Evolutionary conservation across 2,329 filamentous ascomycete species (phyloP).

Genomic region (Apiospora saccharicola): DNA sequence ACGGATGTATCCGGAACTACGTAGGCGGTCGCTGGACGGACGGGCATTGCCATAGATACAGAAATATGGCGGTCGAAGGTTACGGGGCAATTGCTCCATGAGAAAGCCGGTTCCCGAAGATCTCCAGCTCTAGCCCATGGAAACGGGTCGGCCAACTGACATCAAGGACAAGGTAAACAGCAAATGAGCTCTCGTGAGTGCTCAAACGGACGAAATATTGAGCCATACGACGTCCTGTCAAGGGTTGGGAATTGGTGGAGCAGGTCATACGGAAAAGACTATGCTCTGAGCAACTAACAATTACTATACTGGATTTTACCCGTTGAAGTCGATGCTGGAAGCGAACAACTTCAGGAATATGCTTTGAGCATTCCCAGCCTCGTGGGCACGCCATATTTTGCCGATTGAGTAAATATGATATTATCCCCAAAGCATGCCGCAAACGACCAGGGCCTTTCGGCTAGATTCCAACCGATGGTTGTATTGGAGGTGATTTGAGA

Average conservation of each 20-base stretch:
- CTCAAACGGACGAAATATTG: not conserved
- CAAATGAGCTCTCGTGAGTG: not conserved
- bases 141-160: not conserved
- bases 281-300: not conserved
- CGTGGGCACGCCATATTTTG: not conserved
- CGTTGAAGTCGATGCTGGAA: not conserved
- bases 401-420: not conserved
- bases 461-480: not conserved
- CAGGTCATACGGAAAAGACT: not conserved
- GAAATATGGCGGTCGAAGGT: not conserved
- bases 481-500: not conserved
- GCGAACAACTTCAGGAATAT: not conserved
- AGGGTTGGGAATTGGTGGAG: not conserved
- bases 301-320: not conserved
- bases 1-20: no score
- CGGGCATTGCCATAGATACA: not conserved
- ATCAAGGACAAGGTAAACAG: not conserved
- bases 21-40: not conserved
- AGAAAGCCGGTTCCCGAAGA: not conserved
- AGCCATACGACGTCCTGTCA: not conserved
- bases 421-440: not conserved
- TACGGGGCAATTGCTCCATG: not conserved
- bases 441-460: no score
- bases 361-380: not conserved
- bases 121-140: not conserved